A percentile compares a stretch with the other conserved stretches of the same genome.
These are phyloP conservation scores for Posidonia oceanica DNA, from an alignment of 116 monocot species.

Conservation along the genomic window DNA sequence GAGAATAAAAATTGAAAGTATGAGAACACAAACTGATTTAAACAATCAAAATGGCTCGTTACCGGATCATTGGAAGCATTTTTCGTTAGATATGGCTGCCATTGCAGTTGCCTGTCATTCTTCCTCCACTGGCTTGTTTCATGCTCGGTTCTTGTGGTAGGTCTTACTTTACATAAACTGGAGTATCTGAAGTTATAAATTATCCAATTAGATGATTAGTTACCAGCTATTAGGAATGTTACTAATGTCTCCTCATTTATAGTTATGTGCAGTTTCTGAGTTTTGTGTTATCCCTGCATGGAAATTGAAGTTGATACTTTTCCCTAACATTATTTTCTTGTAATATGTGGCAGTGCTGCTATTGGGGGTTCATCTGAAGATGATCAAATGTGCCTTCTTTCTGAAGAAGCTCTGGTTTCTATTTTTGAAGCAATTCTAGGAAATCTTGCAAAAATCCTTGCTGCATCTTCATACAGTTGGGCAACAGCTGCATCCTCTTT, in stretches of 20 bases:
- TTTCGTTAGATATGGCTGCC: slow-evolving; percentile 50
- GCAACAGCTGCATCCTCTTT: slow-evolving; percentile 30
- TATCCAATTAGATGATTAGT: neutral
- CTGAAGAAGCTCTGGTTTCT: slow-evolving; percentile 26
- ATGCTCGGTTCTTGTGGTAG: slow-evolving; percentile 59
- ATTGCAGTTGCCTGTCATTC: slow-evolving; percentile 26
- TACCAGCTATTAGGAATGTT: neutral
- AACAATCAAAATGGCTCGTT: slow-evolving; percentile 14
- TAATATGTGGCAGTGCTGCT: slow-evolving; percentile 35
- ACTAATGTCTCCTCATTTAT: too few relatives aligned
- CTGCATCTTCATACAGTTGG: slow-evolving; percentile 50
- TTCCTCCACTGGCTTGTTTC: slow-evolving; percentile 10
- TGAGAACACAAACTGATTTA: slow-evolving; percentile 9
- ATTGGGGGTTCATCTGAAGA: slow-evolving; percentile 69
- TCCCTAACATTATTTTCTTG: neutral
- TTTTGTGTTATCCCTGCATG: too few relatives aligned
- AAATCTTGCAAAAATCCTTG: slow-evolving; percentile 30
- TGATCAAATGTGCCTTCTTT: slow-evolving; percentile 57
- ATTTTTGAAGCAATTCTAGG: slow-evolving; percentile 42
- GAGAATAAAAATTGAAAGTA: slow-evolving; percentile 28
- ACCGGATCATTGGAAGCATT: slow-evolving; percentile 50
- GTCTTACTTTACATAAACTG: neutral
- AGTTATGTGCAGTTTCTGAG: too few relatives aligned
- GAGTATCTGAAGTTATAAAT: neutral
- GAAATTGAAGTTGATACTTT: neutral